Evolutionary conservation across 371 early-diverging fungal genomes (phyloP).

Genomic region (Batrachochytrium dendrobatidis): DNA sequence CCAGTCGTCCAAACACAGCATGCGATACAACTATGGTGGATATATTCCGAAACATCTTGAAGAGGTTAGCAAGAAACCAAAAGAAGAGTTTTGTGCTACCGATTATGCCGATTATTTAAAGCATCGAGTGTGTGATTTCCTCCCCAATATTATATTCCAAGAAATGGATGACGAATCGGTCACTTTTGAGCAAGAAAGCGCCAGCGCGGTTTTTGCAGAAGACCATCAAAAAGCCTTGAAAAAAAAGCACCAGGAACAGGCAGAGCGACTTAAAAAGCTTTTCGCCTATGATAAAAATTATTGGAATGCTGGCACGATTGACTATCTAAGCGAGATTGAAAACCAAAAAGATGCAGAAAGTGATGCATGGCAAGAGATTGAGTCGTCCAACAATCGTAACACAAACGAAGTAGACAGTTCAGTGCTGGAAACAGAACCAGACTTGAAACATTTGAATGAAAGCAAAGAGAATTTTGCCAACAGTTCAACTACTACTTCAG

Average conservation of each 20-base stretch:
- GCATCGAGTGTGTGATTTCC: conserved; percentile 31
- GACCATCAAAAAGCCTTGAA: conserved; percentile 10
- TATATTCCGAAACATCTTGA: conserved; percentile 36
- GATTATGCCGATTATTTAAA: conserved; percentile 33
- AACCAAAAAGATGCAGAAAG: too few relatives aligned
- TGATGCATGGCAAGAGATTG: too few relatives aligned
- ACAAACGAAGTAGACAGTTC: too few relatives aligned
- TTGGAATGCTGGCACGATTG: conserved; percentile 41
- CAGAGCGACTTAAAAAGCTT: conserved; percentile 17
- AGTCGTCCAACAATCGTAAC: too few relatives aligned
- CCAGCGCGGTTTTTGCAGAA: conserved; percentile 17
- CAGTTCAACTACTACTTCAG: too few relatives aligned
- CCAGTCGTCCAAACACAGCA: conserved; percentile 27
- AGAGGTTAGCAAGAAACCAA: conserved; percentile 9
- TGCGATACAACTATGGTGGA: conserved; percentile 43
- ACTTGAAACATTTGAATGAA: too few relatives aligned
- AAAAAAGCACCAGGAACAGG: conserved; percentile 18
- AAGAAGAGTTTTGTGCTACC: conserved; percentile 15
- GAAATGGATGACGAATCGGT: conserved; percentile 26
- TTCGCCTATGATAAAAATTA: conserved; percentile 21
- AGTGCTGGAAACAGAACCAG: too few relatives aligned
- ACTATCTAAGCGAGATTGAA: conserved; percentile 34
- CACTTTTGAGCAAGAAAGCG: conserved; percentile 11
- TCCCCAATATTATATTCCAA: conserved; percentile 30
- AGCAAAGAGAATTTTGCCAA: too few relatives aligned